Conservation (phyloP, 2,329 filamentous ascomycete genomes). For the Sarocladiaceae sp. region DNA sequence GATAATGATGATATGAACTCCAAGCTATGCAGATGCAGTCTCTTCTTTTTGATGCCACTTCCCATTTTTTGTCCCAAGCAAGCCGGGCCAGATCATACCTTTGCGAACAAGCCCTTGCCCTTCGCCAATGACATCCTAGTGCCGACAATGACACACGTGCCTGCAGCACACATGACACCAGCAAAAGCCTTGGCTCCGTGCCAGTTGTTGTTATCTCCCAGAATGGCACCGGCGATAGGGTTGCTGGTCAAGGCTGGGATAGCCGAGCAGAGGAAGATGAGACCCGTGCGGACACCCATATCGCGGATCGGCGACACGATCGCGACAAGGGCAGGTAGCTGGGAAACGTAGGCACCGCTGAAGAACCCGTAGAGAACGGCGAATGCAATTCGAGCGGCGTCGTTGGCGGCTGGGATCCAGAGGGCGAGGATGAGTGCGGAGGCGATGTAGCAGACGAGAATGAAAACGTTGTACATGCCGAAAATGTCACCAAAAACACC, state of each 20-base stretch:
- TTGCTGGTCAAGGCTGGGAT: slow-evolving; percentile 58
- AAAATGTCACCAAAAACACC: slow-evolving; percentile 32
- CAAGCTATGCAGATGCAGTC: slow-evolving; percentile 1
- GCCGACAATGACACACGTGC: slow-evolving; percentile 16
- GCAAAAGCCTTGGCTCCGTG: slow-evolving; percentile 32
- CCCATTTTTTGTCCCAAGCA: no score
- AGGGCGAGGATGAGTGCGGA: slow-evolving; percentile 31
- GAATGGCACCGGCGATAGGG: slow-evolving; percentile 51
- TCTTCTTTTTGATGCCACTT: neutral
- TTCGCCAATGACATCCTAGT: slow-evolving; percentile 12
- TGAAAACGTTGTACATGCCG: slow-evolving; percentile 32
- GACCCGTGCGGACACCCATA: slow-evolving; percentile 5
- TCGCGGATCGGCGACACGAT: slow-evolving; percentile 19
- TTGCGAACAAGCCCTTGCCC: neutral
- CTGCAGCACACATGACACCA: slow-evolving; percentile 25
- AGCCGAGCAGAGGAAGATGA: slow-evolving; percentile 45
- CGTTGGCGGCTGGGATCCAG: slow-evolving; percentile 30
- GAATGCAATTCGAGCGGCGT: slow-evolving; percentile 52
- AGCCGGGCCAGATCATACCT: neutral
- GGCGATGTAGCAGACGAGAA: slow-evolving; percentile 40
- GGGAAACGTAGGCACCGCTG: slow-evolving; percentile 56
- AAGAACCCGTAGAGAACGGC: slow-evolving; percentile 58
- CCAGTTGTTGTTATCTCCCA: slow-evolving; percentile 21
- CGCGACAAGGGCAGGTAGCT: slow-evolving; percentile 55
- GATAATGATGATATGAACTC: no score